Base-by-base conservation (phyloP, 805 yeast species). In the Candida verbasci region DNA sequence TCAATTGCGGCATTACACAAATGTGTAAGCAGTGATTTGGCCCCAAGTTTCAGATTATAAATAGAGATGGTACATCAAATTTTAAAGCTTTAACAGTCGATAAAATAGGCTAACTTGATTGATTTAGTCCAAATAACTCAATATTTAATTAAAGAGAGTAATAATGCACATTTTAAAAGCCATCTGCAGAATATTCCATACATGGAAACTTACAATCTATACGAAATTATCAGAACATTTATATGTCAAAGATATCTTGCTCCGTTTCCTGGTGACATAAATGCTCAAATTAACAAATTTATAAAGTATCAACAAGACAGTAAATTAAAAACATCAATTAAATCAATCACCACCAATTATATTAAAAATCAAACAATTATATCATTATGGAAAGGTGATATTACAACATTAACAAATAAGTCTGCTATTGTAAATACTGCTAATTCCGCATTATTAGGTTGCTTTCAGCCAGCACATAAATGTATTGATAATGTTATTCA, bases 401-500 rank as follows among this genome's bases (percentile, higher is more conserved):
- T 35, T 4, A 35, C 34, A 4, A 35, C 34, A 2, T 21, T 35
- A 10, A 23, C 31, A 16, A 28, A 35, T 15, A 34, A 24, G 4
- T 29, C 39, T 3, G 30, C 34, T 4, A 35, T 35, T 24, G 39
- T 35, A 7, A 35, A 35, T 30, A 34, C 39, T 4, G 39, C 39
- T 4, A 35, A 35, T 21, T 10, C 30, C 6, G 29, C 29, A 20
- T 12, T 35, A 21, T 24, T 35, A 16, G 39, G 39, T 5, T 35
- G 39, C 14, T 35, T 35, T 21, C 39, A 35, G 15, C 39, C 39
- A 20, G 18, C 16, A 24, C 39, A 35, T 25, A 35, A 24, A 25
- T 35, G 39, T 35, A 35, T 35, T 9, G 39, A 35, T 29, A 35
- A 35, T 30, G 32, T 30, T 17, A 30, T 35, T 16, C 39, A 35